A percentile compares a stretch with the other conserved stretches of the same genome.
phyloP scores from a whole-genome alignment of 176 grass and related monocot genomes.

The Hsuehochloa calcarea region DNA sequence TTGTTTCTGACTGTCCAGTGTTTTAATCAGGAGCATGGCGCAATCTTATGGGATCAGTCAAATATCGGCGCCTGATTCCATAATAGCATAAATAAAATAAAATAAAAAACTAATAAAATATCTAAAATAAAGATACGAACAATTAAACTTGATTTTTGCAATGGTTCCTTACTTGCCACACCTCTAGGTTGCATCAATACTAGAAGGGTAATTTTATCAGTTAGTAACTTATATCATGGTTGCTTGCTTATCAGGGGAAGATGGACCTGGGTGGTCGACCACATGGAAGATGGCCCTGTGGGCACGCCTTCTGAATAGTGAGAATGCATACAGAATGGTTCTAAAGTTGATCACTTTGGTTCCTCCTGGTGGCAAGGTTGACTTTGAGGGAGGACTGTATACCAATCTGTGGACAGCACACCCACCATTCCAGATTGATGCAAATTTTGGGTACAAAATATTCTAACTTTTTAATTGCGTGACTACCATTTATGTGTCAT shows the following conservation, averaged over 20 bases:
- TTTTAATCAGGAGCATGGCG: not conserved
- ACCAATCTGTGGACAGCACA: conserved; percentile 83
- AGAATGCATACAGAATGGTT: conserved; percentile 73
- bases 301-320: conserved; percentile 57
- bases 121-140: not conserved
- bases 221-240: not conserved
- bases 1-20: not conserved
- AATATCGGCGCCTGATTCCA: not conserved
- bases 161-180: not conserved
- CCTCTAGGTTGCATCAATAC: not conserved
- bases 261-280: conserved; percentile 79
- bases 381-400: conserved; percentile 73
- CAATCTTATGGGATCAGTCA: not conserved
- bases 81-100: not conserved
- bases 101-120: not conserved
- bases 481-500: not conserved
- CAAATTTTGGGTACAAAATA: conserved; percentile 68
- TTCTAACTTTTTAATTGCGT: not conserved
- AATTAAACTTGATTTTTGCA: not conserved
- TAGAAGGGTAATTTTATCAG: not conserved
- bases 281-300: conserved; percentile 89
- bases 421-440: conserved; percentile 88
- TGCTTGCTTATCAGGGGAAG: conserved; percentile 44
- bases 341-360: conserved; percentile 61
- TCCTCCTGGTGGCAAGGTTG: conserved; percentile 41